These are phyloP conservation scores for Kodamaea sagamina DNA, from an alignment of 805 yeast genomes.

Conservation along the genomic window DNA sequence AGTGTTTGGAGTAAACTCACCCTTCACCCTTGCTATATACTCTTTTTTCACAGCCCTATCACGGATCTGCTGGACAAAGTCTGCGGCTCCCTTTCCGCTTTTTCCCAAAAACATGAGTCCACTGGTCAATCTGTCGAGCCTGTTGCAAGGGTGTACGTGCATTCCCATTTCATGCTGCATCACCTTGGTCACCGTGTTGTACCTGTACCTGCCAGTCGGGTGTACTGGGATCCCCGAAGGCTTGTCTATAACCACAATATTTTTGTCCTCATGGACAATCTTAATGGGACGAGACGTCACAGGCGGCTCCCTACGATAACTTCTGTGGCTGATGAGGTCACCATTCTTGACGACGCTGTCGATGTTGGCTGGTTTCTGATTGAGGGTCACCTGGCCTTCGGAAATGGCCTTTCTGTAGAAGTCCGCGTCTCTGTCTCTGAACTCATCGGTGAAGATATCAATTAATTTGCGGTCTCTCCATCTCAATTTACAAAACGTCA, in stretches of 20 bases:
- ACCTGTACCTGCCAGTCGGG: slow-evolving; percentile 85
- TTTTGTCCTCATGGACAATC: slow-evolving; percentile 72
- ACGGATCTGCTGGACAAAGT: slow-evolving; percentile 67
- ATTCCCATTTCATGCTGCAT: slow-evolving; percentile 69
- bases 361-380: slow-evolving; percentile 59
- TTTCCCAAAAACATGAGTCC: slow-evolving; percentile 93
- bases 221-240: slow-evolving; percentile 96
- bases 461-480: slow-evolving; percentile 85
- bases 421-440: slow-evolving; percentile 70
- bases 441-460: slow-evolving; percentile 82
- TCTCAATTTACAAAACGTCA: slow-evolving; percentile 86
- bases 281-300: slow-evolving; percentile 61
- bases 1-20: slow-evolving; percentile 67
- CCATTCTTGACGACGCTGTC: slow-evolving; percentile 78
- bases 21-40: slow-evolving; percentile 85
- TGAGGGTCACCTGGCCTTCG: slow-evolving; percentile 74
- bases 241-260: slow-evolving; percentile 81
- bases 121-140: slow-evolving; percentile 87
- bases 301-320: slow-evolving; percentile 91
- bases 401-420: slow-evolving; percentile 56
- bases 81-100: slow-evolving; percentile 74
- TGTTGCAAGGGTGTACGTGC: slow-evolving; percentile 75
- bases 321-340: slow-evolving; percentile 73
- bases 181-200: slow-evolving; percentile 73
- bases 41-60: slow-evolving; percentile 77